phyloP scores from a whole-genome alignment of 306 rosid genomes.

The Notholithocarpus densiflorus region DNA sequence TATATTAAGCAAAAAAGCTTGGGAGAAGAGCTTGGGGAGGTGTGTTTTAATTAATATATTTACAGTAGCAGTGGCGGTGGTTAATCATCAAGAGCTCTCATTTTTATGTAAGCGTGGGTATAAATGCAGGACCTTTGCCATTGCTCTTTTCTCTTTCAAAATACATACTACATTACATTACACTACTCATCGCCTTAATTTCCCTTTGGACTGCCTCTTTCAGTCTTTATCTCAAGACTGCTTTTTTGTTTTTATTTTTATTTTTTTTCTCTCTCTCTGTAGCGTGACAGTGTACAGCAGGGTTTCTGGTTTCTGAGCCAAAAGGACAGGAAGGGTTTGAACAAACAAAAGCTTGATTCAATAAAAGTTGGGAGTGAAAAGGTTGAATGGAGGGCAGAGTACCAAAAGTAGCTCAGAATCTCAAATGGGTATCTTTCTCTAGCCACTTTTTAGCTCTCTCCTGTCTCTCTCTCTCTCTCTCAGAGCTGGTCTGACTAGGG shows the following conservation, averaged over 20 bases:
- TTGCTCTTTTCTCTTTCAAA: conserved; percentile 18
- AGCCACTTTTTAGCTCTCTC: conserved; percentile 50
- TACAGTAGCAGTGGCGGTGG: conserved; percentile 78
- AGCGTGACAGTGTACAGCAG: conserved; percentile 39
- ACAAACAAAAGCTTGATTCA: conserved; percentile 35
- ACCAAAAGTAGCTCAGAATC: conserved; percentile 77
- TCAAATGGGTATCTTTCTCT: conserved; percentile 84
- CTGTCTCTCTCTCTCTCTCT: conserved; percentile 27
- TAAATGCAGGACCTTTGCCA: conserved; percentile 45
- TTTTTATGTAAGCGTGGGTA: conserved; percentile 86
- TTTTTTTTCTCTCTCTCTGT: conserved; percentile 11
- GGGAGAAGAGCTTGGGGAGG: conserved; percentile 30
- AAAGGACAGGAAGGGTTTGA: conserved; percentile 38
- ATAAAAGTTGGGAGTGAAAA: conserved; percentile 41
- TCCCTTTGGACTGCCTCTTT: neutral
- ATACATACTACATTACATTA: neutral
- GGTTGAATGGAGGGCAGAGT: conserved; percentile 53
- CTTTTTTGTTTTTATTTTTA: conserved; percentile 6
- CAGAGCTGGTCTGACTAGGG: conserved; percentile 82
- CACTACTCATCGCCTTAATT: conserved; percentile 5
- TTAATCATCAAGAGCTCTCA: conserved; percentile 90
- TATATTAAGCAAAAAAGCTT: conserved; percentile 11
- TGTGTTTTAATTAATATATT: conserved; percentile 24
- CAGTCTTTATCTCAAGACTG: neutral
- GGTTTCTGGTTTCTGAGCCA: conserved; percentile 40